Percentiles rank a stretch among this genome's conserved stretches.
These are phyloP conservation scores for Aureobasidium sp. DNA, from an alignment of 2,329 filamentous ascomycete species.

Conservation along the genomic window DNA sequence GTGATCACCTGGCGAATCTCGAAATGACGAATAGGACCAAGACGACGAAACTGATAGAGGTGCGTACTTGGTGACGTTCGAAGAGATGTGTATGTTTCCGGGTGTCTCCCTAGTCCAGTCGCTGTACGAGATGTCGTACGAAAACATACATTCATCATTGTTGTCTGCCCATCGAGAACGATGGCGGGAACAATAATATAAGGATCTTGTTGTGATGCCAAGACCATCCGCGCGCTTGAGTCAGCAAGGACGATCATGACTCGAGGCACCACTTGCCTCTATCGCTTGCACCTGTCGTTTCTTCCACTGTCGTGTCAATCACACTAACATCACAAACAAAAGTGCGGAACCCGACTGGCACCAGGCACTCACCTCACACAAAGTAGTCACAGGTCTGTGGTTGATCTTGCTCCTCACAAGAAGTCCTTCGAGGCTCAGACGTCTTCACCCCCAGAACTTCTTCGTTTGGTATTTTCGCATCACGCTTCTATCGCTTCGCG, in stretches of 20 bases:
- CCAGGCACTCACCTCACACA: neutral
- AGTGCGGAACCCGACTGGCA: neutral
- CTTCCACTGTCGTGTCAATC: neutral
- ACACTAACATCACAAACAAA: neutral
- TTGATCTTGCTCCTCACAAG: neutral
- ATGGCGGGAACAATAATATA: neutral
- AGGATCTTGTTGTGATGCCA: neutral
- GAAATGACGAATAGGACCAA: neutral
- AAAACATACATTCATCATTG: neutral
- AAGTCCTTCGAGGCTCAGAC: neutral
- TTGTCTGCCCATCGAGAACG: neutral
- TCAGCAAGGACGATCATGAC: constrained; percentile 3
- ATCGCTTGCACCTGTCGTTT: neutral
- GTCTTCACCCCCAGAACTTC: neutral
- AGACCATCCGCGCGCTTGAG: neutral
- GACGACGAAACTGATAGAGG: neutral
- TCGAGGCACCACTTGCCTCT: neutral
- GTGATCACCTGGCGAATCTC: neutral
- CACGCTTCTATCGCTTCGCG: neutral
- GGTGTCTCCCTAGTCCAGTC: neutral
- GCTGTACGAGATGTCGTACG: neutral
- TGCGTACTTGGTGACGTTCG: neutral
- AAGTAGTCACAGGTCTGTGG: neutral
- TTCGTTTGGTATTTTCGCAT: neutral
- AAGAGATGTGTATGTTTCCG: neutral